Percentiles rank a stretch among this genome's conserved stretches.
phyloP scores from a whole-genome alignment of 495 filamentous ascomycete genomes.

The Penicillium nucicola region DNA sequence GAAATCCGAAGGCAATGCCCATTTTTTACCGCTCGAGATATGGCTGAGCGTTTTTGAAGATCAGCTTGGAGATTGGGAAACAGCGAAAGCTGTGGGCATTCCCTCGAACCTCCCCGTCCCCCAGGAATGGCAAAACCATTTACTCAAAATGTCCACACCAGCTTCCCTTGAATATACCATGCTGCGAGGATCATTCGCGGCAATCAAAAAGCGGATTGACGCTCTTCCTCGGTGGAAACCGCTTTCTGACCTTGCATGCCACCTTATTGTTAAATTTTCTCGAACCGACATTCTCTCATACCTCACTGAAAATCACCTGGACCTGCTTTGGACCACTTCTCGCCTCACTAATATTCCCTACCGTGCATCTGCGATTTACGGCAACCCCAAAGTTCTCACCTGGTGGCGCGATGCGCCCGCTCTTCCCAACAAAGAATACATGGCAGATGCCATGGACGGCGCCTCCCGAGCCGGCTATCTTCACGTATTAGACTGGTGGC shows the following conservation, averaged over 20 bases:
- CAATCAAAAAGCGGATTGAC: constrained; percentile 65
- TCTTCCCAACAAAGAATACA: constrained; percentile 76
- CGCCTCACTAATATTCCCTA: constrained; percentile 78
- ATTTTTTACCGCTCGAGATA: constrained; percentile 70
- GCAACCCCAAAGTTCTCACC: constrained; percentile 76
- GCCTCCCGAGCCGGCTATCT: constrained; percentile 80
- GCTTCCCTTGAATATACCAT: constrained; percentile 76
- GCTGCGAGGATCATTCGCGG: constrained; percentile 63
- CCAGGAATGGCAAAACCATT: constrained; percentile 63
- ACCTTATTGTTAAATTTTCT: constrained; percentile 87
- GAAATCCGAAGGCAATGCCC: constrained; percentile 18
- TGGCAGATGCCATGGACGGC: constrained; percentile 77
- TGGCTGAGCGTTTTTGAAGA: constrained; percentile 86
- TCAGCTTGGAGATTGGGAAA: constrained; percentile 80
- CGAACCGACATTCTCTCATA: constrained; percentile 74
- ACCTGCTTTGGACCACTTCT: constrained; percentile 79
- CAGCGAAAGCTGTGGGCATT: constrained; percentile 74
- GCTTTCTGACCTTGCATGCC: constrained; percentile 75
- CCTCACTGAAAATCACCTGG: constrained; percentile 71
- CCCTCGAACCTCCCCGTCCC: constrained; percentile 73
- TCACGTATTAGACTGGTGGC: constrained; percentile 90
- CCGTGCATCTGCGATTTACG: constrained; percentile 81
- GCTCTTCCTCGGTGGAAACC: constrained; percentile 65
- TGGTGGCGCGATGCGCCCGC: constrained; percentile 82
- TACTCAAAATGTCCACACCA: constrained; percentile 47